These are phyloP conservation scores for Talaromyces liani DNA, from an alignment of 495 filamentous ascomycete genomes.

Conservation along the genomic window DNA sequence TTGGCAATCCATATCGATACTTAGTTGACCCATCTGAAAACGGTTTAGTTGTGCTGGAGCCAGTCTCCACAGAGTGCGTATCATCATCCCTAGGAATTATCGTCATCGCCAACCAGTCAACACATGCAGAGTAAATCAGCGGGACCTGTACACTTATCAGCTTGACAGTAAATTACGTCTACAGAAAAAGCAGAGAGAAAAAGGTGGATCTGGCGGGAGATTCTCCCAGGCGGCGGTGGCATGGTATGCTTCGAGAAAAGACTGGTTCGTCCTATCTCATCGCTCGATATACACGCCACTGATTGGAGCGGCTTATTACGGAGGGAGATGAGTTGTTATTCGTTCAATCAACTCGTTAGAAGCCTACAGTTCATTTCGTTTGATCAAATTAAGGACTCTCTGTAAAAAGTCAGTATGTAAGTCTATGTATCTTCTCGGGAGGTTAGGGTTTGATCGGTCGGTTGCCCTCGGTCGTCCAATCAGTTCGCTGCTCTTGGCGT, in stretches of 20 bases:
- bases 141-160: neutral
- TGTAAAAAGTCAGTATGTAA: neutral
- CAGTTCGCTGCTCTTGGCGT: neutral
- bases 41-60: neutral
- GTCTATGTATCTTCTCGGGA: neutral
- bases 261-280: neutral
- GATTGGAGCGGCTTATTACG: neutral
- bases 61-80: neutral
- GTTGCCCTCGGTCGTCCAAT: neutral
- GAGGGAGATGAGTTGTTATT: neutral
- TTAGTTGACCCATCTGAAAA: neutral
- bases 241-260: neutral
- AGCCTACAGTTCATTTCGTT: neutral
- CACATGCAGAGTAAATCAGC: neutral
- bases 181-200: neutral
- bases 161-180: constrained; percentile 5
- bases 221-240: neutral
- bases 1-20: neutral
- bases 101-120: constrained; percentile 21
- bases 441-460: constrained; percentile 2
- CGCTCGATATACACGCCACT: neutral
- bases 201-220: constrained; percentile 12
- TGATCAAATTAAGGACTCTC: neutral
- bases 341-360: neutral
- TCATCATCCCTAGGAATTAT: constrained; percentile 36